Evolutionary conservation across 1,284 basidiomycete species (phyloP), one percentile per base, ranked within the genome.

Genomic region (Pisolithus thermaeus): DNA sequence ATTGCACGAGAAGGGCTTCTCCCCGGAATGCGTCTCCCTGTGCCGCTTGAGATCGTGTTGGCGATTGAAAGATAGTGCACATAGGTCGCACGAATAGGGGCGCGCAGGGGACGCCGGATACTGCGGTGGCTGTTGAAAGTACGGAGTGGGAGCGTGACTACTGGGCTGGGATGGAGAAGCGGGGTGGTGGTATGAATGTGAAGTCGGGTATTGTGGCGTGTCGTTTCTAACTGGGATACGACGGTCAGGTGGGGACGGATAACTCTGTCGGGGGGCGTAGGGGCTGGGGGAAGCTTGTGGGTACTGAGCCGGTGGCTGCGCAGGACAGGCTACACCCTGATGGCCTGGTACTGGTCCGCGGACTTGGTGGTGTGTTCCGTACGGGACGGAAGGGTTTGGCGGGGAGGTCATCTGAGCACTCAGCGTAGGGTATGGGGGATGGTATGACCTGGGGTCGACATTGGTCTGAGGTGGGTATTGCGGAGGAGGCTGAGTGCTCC

Each of bases 21-120:
- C 87, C 42, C 86, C 86, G 11, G 83, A 84, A 68, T 89, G 86
- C 22, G 86, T 89, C 60, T 90, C 87, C 58, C 84, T 75, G 69
- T 90, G 87, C 39, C 87, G 78, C 66, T 90, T 90, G 61, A 90
- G 66, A 65, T 90, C 87, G 65, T 90, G 87, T 63, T 87, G 85
- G 49, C 87, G 79, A 63, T 87, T 88, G 73, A 90, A 90, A 18
- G 87, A 88, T 57, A 90, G 67, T n/a, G 84, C 77, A 65, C 87
- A 90, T 58, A 88, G 71, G 65, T 90, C 86, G 61, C 87, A 90
- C 23, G 82, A 76, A 66, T 83, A 89, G 25, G 87, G 87, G 16
- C 78, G 78, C 46, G 77, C 72, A n/a, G 84, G 80, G 32, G 84
- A 81, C 42, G 83, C 75, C 22, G 84, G 77, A 65, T 81, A 83